These are phyloP conservation scores for Ceratonia siliqua DNA, from an alignment of 306 rosid species.

Conservation along the genomic window DNA sequence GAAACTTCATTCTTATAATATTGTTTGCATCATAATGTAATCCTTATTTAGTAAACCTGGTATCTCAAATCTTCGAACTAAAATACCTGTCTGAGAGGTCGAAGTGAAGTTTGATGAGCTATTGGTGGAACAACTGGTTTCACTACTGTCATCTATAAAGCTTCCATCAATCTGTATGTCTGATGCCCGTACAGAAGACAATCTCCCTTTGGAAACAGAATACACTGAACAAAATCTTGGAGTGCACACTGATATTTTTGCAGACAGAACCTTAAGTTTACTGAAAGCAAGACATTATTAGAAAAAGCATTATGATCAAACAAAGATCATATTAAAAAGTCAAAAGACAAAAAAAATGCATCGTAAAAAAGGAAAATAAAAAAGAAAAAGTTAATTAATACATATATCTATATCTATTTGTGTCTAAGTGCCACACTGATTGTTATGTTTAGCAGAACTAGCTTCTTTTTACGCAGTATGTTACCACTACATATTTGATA, in stretches of 20 bases:
- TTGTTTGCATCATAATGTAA: neutral
- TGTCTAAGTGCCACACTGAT: neutral
- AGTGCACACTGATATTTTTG: constrained; percentile 62
- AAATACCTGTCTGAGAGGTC: constrained; percentile 67
- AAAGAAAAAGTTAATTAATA: neutral
- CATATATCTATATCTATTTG: neutral
- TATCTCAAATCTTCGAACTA: constrained; percentile 29
- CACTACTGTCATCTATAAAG: constrained; percentile 58
- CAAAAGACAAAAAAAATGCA: neutral
- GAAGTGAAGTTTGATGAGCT: constrained; percentile 58
- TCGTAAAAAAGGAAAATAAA: neutral
- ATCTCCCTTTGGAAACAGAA: constrained; percentile 77
- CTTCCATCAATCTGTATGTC: constrained; percentile 48
- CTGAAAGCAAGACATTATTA: constrained; percentile 46
- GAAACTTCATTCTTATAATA: neutral
- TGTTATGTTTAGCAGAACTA: neutral
- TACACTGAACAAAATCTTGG: constrained; percentile 82
- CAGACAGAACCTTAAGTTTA: constrained; percentile 65
- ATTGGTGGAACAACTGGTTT: constrained; percentile 55
- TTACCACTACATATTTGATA: neutral
- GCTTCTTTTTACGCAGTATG: neutral
- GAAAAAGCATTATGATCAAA: constrained; percentile 19
- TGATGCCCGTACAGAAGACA: constrained; percentile 67
- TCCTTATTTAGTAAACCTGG: constrained; percentile 1
- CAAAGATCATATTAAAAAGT: constrained; percentile 3